Conservation (phyloP, 2,329 filamentous ascomycete species). For the Alternaria angustiovoidea region DNA sequence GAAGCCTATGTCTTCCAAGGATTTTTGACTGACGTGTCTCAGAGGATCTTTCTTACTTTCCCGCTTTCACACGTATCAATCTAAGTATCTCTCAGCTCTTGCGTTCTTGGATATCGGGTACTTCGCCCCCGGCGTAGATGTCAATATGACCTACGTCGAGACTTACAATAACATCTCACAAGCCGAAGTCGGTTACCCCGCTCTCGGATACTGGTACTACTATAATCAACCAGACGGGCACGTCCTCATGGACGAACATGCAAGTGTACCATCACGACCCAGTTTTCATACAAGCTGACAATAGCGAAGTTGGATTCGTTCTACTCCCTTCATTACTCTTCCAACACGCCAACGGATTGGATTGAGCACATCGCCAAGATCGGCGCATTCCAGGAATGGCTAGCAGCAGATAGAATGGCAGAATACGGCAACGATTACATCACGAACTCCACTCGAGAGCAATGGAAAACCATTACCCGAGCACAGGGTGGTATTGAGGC, state of each 20-base stretch:
- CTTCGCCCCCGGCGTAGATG: not conserved
- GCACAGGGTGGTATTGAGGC: too few relatives aligned
- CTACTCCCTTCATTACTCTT: too few relatives aligned
- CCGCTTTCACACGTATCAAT: not conserved
- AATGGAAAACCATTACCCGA: too few relatives aligned
- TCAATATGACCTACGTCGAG: not conserved
- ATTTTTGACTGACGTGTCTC: rapidly evolving
- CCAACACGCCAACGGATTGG: too few relatives aligned
- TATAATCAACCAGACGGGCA: not conserved
- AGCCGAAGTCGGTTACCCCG: not conserved
- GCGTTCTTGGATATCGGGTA: not conserved
- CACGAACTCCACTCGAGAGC: too few relatives aligned
- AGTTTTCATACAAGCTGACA: not conserved
- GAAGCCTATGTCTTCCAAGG: rapidly evolving
- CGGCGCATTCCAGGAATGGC: too few relatives aligned
- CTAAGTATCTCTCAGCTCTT: not conserved
- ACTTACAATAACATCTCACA: not conserved
- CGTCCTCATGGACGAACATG: not conserved
- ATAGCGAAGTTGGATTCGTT: not conserved
- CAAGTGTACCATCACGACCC: not conserved
- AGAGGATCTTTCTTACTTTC: not conserved
- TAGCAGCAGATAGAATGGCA: too few relatives aligned
- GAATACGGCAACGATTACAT: too few relatives aligned
- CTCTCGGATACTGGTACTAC: not conserved
- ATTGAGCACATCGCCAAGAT: too few relatives aligned